Evolutionary conservation across 208 protist species (phyloP), one percentile per base, ranked within the genome.

Genomic region (Trichomonas tenax): DNA sequence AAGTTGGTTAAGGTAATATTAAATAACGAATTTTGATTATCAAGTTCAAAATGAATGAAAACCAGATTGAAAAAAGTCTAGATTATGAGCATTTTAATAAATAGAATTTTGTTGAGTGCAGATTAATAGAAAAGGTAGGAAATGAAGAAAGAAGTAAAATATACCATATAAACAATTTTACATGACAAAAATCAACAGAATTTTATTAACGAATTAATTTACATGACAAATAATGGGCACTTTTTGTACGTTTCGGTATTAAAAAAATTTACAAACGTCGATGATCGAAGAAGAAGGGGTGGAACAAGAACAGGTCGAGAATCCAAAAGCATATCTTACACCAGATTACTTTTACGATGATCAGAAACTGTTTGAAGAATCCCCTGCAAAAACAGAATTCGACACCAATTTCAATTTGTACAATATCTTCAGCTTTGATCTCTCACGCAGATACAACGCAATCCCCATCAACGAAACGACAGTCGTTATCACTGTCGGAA

Each of bases 281-380:
- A 72, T 72, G 58, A 72, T 21, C 58, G 58, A 72, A 26, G 58
- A 72, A 72, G 58, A 72, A 72, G 58, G 58, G 58, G 58, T 72
- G 58, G 58, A 72, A 72, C 58, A 72, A 72, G 58, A 72, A 72
- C 58, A 72, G 58, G 58, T 72, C 58, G 86, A 93, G 17, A 40
- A 93, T 93, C 6, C 40, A 34, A 93, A 93, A 93, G 41, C 86
- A 38, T 38, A 93, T 93, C n/a, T 93, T 17, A 93, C 86, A 38
- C 86, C 40, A 58, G 21, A 34, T 51, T 93, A 58, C n/a, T 93
- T 93, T 51, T 93, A 93, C 36, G 86, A 93, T 51, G 86, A 93
- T 51, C 17, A 58, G 34, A 51, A 93, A 51, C 44, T 93, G 8
- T 51, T 93, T 93, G 17, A 34, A 38, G 44, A 93, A 93, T 93